Conservation (phyloP, 805 yeast genomes). For the Candida parachauliodes region DNA sequence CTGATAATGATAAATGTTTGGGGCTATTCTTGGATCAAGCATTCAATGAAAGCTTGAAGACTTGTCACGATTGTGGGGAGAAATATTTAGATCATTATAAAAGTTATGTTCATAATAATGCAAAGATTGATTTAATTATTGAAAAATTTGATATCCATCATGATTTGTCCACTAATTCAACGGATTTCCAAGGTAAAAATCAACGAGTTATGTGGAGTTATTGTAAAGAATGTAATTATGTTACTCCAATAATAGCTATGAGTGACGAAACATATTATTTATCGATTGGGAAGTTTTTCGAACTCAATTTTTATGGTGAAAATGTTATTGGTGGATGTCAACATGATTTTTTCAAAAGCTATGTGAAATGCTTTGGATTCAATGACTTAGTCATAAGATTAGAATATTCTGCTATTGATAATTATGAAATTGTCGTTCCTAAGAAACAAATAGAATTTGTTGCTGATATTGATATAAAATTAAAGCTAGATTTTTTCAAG, state of each 20-base stretch:
- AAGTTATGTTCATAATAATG: slow-evolving; percentile 84
- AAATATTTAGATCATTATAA: slow-evolving; percentile 69
- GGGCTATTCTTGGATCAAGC: slow-evolving; percentile 86
- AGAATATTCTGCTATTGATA: slow-evolving; percentile 71
- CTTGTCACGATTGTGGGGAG: slow-evolving; percentile 81
- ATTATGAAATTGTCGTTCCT: slow-evolving; percentile 79
- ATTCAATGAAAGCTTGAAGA: slow-evolving; percentile 59
- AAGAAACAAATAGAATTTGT: slow-evolving; percentile 66
- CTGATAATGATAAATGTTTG: slow-evolving; percentile 85
- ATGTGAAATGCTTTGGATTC: slow-evolving; percentile 78
- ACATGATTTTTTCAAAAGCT: slow-evolving; percentile 80
- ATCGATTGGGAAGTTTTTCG: slow-evolving; percentile 91
- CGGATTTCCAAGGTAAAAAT: slow-evolving; percentile 20
- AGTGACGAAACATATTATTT: slow-evolving; percentile 84
- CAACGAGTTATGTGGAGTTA: slow-evolving; percentile 87
- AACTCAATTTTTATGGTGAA: slow-evolving; percentile 70
- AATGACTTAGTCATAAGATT: slow-evolving; percentile 75
- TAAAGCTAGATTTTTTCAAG: slow-evolving; percentile 62
- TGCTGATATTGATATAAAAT: slow-evolving; percentile 61
- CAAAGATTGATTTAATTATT: slow-evolving; percentile 72
- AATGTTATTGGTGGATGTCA: slow-evolving; percentile 47
- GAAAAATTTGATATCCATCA: slow-evolving; percentile 41
- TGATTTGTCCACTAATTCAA: slow-evolving; percentile 13
- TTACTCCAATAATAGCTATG: slow-evolving; percentile 77
- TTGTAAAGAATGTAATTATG: slow-evolving; percentile 73